Base-by-base conservation (phyloP, 1,139 yeast species). In the Pichia sp. region DNA sequence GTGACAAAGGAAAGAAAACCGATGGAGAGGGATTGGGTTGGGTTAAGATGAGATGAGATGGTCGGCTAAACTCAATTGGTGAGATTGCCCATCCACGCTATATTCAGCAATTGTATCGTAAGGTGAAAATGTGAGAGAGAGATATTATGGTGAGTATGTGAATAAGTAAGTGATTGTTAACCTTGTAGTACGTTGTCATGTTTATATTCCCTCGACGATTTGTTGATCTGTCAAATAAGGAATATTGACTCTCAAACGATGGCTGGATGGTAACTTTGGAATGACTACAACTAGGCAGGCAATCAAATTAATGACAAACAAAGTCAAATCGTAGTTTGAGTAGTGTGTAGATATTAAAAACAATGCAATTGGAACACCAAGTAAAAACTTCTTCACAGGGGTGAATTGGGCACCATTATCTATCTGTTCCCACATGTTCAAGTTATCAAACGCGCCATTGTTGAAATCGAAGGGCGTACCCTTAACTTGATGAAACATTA, bases 391-490 rank as follows among this genome's bases (percentile, higher is more conserved):
- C 67, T 91, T 87, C 20, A 96, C 79, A 6, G 98, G 98, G 0
- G 98, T 91, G 59, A 88, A 91, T 59, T 87, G 94, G 56, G 87
- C 96, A 43, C 97, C 98, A 52, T 88, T 81, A 60, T 91, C 96
- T 47, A 91, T 81, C 62, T 91, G 98, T 61, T 91, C 98, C 98
- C 98, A 91, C 96, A 91, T 85, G 21, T 96, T 91, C 51, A 91
- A 70, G 55, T 86, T 81, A 58, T 91, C 98, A 60, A 83, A 91
- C 0, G 97, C 97, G 29, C 98, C 98, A 27, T 86, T 81, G 57
- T 88, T 91, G 64, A 88, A 87, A 50, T 91, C 98, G 59, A 91
- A 91, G 1, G 98, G 98, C 3, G 94, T 86, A 23, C 98, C 98
- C 54, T 88, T 91, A 34, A 91, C 86, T 58, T 85, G 83, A 60